Evolutionary conservation across 495 filamentous ascomycete species (phyloP).

Genomic region (Hypoxylon subgilvum): DNA sequence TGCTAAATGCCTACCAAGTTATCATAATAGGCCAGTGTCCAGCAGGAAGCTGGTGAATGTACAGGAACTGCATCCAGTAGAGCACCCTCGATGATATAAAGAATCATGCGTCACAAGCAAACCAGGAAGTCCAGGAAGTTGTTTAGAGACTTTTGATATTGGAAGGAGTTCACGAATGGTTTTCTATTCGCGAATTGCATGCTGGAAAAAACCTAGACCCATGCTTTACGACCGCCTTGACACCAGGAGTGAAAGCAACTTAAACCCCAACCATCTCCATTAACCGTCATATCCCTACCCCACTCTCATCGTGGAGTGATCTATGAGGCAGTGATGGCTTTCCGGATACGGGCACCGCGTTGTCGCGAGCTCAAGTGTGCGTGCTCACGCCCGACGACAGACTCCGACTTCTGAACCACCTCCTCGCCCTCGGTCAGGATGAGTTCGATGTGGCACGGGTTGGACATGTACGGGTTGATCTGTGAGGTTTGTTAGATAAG

Average conservation of each 20-base stretch:
- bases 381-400: conserved; percentile 64
- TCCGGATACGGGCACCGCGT: conserved; percentile 78
- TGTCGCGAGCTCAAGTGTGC: conserved; percentile 81
- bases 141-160: conserved; percentile 41
- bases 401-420: conserved; percentile 81
- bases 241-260: conserved; percentile 47
- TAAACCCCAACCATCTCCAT: conserved; percentile 38
- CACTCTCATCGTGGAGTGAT: conserved; percentile 8
- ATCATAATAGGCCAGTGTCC: too few species aligned
- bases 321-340: conserved; percentile 82
- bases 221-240: conserved; percentile 49
- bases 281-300: conserved; percentile 33
- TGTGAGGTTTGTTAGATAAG: conserved; percentile 46
- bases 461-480: conserved; percentile 99
- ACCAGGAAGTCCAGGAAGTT: neutral
- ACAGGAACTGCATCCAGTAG: too few species aligned
- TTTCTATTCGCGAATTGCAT: conserved; percentile 46
- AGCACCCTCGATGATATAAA: neutral
- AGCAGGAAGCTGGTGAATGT: too few species aligned
- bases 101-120: neutral
- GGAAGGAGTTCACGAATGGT: conserved; percentile 44
- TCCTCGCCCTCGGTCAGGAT: conserved; percentile 98
- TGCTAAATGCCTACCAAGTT: too few species aligned
- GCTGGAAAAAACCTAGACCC: conserved; percentile 48
- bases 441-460: conserved; percentile 99